Base-by-base conservation (phyloP, 441 rosid genomes). In the Rhodomyrtus psidioides region DNA sequence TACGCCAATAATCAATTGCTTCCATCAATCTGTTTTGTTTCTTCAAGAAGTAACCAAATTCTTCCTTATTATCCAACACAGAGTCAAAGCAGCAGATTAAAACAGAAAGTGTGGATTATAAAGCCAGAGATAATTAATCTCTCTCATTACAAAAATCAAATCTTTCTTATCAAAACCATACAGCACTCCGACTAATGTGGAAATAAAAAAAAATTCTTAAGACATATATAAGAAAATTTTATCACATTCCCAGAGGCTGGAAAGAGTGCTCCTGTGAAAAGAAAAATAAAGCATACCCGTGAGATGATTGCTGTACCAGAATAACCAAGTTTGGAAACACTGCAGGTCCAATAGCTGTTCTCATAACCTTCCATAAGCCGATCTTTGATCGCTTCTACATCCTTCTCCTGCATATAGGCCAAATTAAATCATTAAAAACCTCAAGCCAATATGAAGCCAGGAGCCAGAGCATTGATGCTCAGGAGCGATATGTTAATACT, bases 291-390 rank as follows among this genome's bases (percentile, higher is more conserved):
- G 84, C 89, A 84, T 96, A 97, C 99, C 95, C 98, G 93, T 87
- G 99, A 97, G 88, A 97, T 88, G 59, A 97, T 92, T 21, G 99
- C 97, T 55, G 99, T 92, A 84, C 99, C 99, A 85, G 99, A 94
- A 93, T 97, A 97, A 89, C 99, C 99, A 89, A 97, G 99, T 91
- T 93, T 96, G 34, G 98, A 86, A 85, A 86, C 91, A 87, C 99
- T 96, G 81, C 99, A 96, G 28, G 98, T 92, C 99, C 99, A 97
- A 90, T 92, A 97, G 92, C 95, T 93, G 91, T 92, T 94, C 81
- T 92, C 93, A 79, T 96, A 96, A 54, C 99, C 99, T 74, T 93
- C 92, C 87, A 95, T 86, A 56, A 97, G 94, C 88, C 87, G 70
- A n/a, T 92, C 90, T 90, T 92, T 93, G 86, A 97, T 90, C 54